Conservation (phyloP, 208 protist genomes). For the Leishmania lainsoni region DNA sequence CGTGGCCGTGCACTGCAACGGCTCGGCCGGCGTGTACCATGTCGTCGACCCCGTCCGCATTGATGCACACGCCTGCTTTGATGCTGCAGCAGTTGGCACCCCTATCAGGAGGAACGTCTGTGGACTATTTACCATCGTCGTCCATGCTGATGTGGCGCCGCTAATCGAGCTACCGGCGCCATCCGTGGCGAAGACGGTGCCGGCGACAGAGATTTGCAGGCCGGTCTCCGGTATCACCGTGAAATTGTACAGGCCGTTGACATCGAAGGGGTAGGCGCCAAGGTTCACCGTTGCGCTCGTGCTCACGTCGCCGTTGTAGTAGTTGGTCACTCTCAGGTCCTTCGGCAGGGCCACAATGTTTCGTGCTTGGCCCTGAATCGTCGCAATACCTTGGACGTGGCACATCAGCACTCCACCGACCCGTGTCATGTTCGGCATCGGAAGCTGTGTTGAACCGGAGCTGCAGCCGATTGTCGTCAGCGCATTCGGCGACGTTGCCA, state of each 20-base stretch:
- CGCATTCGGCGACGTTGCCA: constrained; percentile 50
- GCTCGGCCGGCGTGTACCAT: constrained; percentile 63
- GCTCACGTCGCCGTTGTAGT: constrained; percentile 35
- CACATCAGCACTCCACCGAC: constrained; percentile 43
- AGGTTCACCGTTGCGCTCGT: constrained; percentile 37
- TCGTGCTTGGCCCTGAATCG: constrained; percentile 36
- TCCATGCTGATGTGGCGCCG: constrained; percentile 23
- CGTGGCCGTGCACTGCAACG: constrained; percentile 48
- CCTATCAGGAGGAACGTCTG: constrained; percentile 64
- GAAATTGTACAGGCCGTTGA: constrained; percentile 69
- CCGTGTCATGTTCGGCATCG: constrained; percentile 54
- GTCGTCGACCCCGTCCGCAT: constrained; percentile 38
- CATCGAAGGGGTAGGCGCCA: constrained; percentile 47
- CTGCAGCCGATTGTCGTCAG: constrained; percentile 52
- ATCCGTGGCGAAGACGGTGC: constrained; percentile 30
- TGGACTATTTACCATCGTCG: constrained; percentile 69
- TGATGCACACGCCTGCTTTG: constrained; percentile 49
- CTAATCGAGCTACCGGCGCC: neutral
- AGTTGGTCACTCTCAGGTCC: constrained; percentile 41
- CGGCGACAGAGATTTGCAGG: constrained; percentile 39
- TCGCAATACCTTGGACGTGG: constrained; percentile 55
- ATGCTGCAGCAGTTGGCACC: constrained; percentile 46
- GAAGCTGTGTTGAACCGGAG: constrained; percentile 16
- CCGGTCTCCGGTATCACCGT: constrained; percentile 29
- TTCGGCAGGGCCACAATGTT: constrained; percentile 59